Evolutionary conservation across 2,329 filamentous ascomycete genomes (phyloP), one percentile per base, ranked within the genome.

Genomic region (Ophiostoma australiae): DNA sequence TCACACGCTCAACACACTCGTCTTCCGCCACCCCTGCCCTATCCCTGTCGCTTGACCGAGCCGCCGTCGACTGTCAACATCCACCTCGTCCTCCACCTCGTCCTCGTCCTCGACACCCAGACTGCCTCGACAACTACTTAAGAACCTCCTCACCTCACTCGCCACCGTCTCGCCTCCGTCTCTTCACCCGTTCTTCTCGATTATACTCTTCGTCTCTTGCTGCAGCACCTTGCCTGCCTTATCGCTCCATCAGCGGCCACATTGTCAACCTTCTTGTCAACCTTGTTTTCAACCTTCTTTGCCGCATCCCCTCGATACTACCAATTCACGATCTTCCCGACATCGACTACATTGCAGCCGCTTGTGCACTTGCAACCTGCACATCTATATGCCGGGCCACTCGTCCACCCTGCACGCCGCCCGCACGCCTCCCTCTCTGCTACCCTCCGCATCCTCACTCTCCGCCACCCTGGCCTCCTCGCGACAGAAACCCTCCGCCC

Each of bases 81-180:
- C n/a, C 52, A 58, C 52, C 52, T 58, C 52, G 52, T 11, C 52
- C 20, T 44, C 11, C 39, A 15, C 15, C 13, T 48, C 44, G 44
- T 48, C 44, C 44, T n/a, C 37, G 44, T 48, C 44, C 44, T 48
- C 44, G 20, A 48, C 44, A 48, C 41, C 13, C 15, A 44, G 15
- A 44, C 41, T 44, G 37, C 37, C 44, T 48, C 44, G 44, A 58
- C 44, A n/a, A n/a, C 52, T 58, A 58, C 52, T 58, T 58, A 27
- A 58, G 52, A 23, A 7, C 10, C 10, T 13, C 23, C 8, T 27
- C 44, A 23, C 15, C 58, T 35, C 27, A 35, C 27, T 63, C 58
- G 58, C 31, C 58, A 6, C 58, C 31, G 58, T 33, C 58, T 23
- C 27, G 27, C 27, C 27, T 1, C 27, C 27, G 27, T 3, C 27